phyloP scores from a whole-genome alignment of 2,329 filamentous ascomycete species.

The Pezicula neosporulosa region DNA sequence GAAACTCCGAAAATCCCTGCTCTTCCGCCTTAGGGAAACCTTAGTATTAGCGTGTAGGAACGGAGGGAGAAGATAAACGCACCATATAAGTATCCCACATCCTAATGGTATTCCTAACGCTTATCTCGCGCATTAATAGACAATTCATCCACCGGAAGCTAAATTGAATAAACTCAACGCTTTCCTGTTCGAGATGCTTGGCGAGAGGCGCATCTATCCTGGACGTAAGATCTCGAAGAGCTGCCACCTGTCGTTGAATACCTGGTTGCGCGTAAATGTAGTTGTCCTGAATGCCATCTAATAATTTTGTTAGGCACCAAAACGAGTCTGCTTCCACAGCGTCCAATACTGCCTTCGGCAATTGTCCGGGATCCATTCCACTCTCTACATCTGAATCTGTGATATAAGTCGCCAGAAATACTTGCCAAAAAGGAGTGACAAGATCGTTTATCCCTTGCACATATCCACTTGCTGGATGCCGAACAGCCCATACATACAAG shows the following conservation, averaged over 20 bases:
- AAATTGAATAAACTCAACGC: slow-evolving; percentile 98
- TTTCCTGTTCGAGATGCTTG: slow-evolving; percentile 84
- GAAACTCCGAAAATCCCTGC: slow-evolving; percentile 96
- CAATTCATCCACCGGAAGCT: slow-evolving; percentile 99
- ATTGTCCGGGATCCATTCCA: slow-evolving; percentile 94
- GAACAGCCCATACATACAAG: slow-evolving; percentile 94
- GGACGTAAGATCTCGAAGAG: slow-evolving; percentile 83
- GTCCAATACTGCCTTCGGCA: slow-evolving; percentile 86
- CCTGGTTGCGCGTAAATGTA: slow-evolving; percentile 98
- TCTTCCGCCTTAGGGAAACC: slow-evolving; percentile 75
- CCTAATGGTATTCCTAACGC: slow-evolving; percentile 90
- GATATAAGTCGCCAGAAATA: slow-evolving; percentile 92
- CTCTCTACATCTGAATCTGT: slow-evolving; percentile 89
- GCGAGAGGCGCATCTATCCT: slow-evolving; percentile 82
- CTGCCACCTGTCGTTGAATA: slow-evolving; percentile 89
- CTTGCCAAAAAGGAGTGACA: slow-evolving; percentile 96
- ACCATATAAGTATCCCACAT: slow-evolving; percentile 99
- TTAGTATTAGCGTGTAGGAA: slow-evolving; percentile 5
- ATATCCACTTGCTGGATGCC: slow-evolving; percentile 95
- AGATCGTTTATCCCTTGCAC: slow-evolving; percentile 99
- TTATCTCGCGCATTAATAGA: slow-evolving; percentile 94
- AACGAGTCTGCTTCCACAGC: slow-evolving; percentile 97
- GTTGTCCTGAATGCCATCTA: slow-evolving; percentile 99
- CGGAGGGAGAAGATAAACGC: slow-evolving; percentile 31
- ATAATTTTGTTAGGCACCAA: slow-evolving; percentile 94